A percentile compares a stretch with the other conserved stretches of the same genome.
phyloP scores from a whole-genome alignment of 208 protist genomes.

The Leptomonas pyrrhocoris region DNA sequence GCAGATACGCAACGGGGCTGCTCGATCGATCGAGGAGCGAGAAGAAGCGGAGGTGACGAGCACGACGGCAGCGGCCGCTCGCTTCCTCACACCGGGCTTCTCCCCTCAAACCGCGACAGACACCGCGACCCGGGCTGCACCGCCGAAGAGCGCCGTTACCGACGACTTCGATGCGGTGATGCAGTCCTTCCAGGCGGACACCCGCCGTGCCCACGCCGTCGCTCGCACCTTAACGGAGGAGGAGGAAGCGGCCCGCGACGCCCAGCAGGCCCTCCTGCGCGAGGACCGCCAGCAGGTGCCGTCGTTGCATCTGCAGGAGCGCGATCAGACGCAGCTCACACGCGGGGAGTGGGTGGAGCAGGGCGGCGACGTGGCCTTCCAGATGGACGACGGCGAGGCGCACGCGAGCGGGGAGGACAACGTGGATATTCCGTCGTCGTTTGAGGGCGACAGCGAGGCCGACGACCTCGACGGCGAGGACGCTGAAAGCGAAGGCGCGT shows the following conservation, averaged over 20 bases:
- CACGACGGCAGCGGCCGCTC: background rate
- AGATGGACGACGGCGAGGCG: slow-evolving; percentile 62
- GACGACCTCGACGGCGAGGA: slow-evolving; percentile 26
- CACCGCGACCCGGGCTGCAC: slow-evolving; percentile 10
- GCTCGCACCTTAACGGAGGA: slow-evolving; percentile 67
- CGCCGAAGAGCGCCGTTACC: slow-evolving; percentile 6
- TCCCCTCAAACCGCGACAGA: slow-evolving; percentile 4
- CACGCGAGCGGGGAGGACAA: slow-evolving; percentile 45
- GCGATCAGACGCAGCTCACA: slow-evolving; percentile 56
- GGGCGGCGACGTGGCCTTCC: slow-evolving; percentile 70
- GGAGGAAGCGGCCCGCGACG: slow-evolving; percentile 44
- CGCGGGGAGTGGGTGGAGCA: slow-evolving; percentile 76
- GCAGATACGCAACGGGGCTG: slow-evolving; percentile 25
- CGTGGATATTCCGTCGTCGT: slow-evolving; percentile 56
- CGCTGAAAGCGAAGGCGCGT: slow-evolving; percentile 1
- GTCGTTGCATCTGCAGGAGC: slow-evolving; percentile 34
- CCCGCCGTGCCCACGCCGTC: slow-evolving; percentile 64
- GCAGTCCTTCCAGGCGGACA: slow-evolving; percentile 62
- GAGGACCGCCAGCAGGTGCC: slow-evolving; percentile 66
- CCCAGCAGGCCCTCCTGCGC: slow-evolving; percentile 50
- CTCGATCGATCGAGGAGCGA: slow-evolving; percentile 20
- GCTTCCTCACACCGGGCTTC: background rate
- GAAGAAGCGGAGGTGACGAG: background rate
- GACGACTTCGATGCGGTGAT: slow-evolving; percentile 83
- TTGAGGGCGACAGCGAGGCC: slow-evolving; percentile 39